Evolutionary conservation across 164 flowering plant genomes (phyloP), one percentile per base, ranked within the genome.

Genomic region (Nymphaea colorata): DNA sequence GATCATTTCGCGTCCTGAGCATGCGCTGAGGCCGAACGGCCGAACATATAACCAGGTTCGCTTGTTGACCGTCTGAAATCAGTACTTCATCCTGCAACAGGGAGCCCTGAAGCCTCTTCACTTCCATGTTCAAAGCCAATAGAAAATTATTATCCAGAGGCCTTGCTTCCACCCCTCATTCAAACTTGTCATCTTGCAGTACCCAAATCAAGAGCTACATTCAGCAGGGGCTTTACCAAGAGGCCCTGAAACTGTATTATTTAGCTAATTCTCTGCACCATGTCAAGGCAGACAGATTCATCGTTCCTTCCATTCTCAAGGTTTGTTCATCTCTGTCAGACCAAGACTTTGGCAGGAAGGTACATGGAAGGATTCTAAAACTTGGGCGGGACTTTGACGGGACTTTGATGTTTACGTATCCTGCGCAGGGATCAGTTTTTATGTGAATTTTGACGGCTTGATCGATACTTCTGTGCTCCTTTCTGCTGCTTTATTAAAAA

Each of bases 281-380:
- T 12, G 63, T 59, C 3, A n/a, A 44, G 18, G 55, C 77, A 57
- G 67, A 71, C 69, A 78, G 67, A 43, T 80, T 76, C 83, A 70
- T 79, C 43, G 75, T 77, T 79, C 93, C 88, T 36, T 78, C 84
- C 71, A 80, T 87, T 68, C 83, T 87, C 73, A 87, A 83, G 62
- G 81, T 86, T 64, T 84, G 85, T 53, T 77, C 85, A 71, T 68
- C 75, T 47, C 79, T 77, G 8, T 71, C 79, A 2, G 67, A 77
- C 55, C 79, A 75, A 43, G 43, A 18, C 68, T 53, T 75, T 74
- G 95, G 95, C 47, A 72, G 60, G 16, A 65, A 66, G 10, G 64
- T 85, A 61, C 95, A 89, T 63, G 76, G 81, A 18, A 17, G 65
- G 4, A 72, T 85, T 72, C 61, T 81, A 71, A 59, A 67, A 14